Evolutionary conservation across 2,329 filamentous ascomycete species (phyloP), one percentile per base, ranked within the genome.

Genomic region (Beauveria asiatica): DNA sequence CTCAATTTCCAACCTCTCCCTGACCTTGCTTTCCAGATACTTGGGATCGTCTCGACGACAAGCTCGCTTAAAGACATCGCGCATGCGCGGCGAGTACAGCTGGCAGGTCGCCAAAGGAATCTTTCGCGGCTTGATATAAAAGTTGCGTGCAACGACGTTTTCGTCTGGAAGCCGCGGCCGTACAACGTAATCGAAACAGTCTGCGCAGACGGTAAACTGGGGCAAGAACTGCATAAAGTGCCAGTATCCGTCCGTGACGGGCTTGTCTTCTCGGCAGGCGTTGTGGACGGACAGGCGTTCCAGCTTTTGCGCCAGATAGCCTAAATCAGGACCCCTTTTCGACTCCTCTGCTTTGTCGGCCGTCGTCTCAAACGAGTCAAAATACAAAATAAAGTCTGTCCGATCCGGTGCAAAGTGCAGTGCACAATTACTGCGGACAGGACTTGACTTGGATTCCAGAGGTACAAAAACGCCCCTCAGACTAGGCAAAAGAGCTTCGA

Each of bases 141-240:
- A 89, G 64, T 86, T 83, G 19, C 80, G 75, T 10, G 88, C 85
- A 25, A 92, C 77, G 1, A 81, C 74, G 45, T 75, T 74, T 57
- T 74, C 71, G 17, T 79, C 76, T 33, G 80, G 76, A 1, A 86
- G 74, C 55, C 84, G 77, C 1, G 92, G 91, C 72, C 82, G 84
- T n/a, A 96, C 83, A 1, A 90, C 82, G 23, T 90, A 85, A 17
- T 90, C 83, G 70, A 89, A 96, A 72, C 92, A 97, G 72, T 93
- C 90, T 64, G 89, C 85, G 72, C 92, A 97, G 4, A 96, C 87
- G 1, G 88, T 91, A 67, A 96, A 84, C 52, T 92, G 83, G 0
- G 88, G 89, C 0, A 95, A 75, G 16, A 83, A 78, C 1, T 88
- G 84, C 71, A 95, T 90, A 59, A 83, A 85, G 71, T 95, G 86